Percentiles rank a stretch among this genome's conserved stretches.
Conservation (phyloP, 2,329 filamentous ascomycete genomes). For the Talaromyces verruculosus region DNA sequence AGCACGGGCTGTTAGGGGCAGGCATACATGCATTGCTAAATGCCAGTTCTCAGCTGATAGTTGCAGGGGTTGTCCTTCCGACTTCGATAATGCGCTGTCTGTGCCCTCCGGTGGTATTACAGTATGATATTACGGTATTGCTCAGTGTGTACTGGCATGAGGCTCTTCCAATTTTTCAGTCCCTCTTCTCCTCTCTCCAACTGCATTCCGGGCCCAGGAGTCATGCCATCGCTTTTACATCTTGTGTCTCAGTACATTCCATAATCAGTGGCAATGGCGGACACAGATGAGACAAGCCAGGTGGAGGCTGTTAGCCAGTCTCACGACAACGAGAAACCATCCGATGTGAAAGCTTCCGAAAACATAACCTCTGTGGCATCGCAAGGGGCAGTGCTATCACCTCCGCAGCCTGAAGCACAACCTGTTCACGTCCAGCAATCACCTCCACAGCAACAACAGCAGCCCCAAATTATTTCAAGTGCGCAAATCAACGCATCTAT, state of each 20-base stretch:
- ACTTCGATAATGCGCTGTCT: neutral
- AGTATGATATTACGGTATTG: neutral
- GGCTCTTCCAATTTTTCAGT: neutral
- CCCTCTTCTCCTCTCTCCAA: neutral
- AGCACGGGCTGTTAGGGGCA: neutral
- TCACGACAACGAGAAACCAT: neutral
- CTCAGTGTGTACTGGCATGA: neutral
- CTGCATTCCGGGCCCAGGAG: neutral
- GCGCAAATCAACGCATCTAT: neutral
- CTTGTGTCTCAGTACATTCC: neutral
- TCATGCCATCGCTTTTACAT: neutral
- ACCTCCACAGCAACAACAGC: neutral
- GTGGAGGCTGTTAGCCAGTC: neutral
- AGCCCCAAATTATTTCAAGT: neutral
- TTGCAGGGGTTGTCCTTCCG: neutral
- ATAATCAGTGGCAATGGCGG: neutral
- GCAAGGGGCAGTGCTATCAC: neutral
- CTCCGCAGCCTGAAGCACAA: neutral
- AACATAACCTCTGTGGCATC: neutral
- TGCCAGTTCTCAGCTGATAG: neutral
- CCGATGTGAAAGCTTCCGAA: neutral
- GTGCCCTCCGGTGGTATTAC: neutral
- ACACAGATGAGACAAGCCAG: neutral
- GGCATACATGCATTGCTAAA: neutral
- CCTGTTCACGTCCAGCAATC: neutral